phyloP scores from a whole-genome alignment of 306 rosid genomes.

The Sophora flavescens region DNA sequence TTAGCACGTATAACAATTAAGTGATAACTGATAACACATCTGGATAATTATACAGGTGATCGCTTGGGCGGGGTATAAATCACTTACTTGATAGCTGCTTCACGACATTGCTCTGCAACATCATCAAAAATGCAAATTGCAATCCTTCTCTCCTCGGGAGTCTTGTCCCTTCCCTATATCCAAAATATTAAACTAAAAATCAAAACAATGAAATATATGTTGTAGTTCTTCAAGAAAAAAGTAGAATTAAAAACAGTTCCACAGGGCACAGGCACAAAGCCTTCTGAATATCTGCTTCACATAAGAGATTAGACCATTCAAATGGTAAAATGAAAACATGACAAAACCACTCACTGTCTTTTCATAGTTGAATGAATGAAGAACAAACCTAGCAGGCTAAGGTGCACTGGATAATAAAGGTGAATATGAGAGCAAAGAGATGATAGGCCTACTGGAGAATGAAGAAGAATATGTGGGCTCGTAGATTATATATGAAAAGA shows the following conservation, averaged over 20 bases:
- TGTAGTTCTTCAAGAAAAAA: neutral
- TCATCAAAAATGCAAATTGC: conserved; percentile 99
- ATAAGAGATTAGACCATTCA: conserved; percentile 27
- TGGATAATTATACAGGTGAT: conserved; percentile 9
- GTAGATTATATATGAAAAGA: too few species aligned
- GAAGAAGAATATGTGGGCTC: too few species aligned
- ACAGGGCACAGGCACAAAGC: neutral
- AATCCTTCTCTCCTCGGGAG: conserved; percentile 97
- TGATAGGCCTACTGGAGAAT: too few species aligned
- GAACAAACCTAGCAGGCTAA: conserved; percentile 4
- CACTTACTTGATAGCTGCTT: conserved; percentile 87
- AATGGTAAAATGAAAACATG: conserved; percentile 30
- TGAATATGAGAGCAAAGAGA: neutral
- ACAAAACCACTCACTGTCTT: neutral
- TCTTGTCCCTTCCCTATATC: conserved; percentile 90
- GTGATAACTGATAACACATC: neutral
- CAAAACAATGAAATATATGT: conserved; percentile 16
- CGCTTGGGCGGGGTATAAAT: conserved; percentile 19
- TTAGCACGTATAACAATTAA: conserved; percentile 32
- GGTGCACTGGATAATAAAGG: conserved; percentile 5
- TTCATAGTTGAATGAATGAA: neutral
- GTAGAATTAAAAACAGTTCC: neutral
- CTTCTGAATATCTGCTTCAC: neutral
- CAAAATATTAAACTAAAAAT: conserved; percentile 11
- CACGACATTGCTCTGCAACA: conserved; percentile 97